Evolutionary conservation across 805 yeast genomes (phyloP).

Genomic region (Candida maris): DNA sequence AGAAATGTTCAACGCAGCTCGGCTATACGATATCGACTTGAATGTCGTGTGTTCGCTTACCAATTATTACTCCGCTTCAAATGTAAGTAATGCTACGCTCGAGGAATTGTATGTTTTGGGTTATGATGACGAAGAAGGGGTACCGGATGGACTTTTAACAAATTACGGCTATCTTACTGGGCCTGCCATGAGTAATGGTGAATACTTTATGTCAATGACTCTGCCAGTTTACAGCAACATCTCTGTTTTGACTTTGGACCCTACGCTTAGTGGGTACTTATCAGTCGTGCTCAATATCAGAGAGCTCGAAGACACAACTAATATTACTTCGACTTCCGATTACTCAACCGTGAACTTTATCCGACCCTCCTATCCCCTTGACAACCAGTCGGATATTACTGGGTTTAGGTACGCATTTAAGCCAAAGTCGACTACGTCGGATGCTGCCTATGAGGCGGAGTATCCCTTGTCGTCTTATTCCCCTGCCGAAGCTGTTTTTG

Average conservation of each 20-base stretch:
- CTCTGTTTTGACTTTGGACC: conserved; percentile 59
- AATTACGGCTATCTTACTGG: conserved; percentile 57
- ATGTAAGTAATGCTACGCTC: conserved; percentile 38
- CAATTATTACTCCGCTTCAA: conserved; percentile 28
- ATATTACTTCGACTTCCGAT: conserved; percentile 40
- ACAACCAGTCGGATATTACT: conserved; percentile 24
- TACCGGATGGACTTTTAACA: conserved; percentile 42
- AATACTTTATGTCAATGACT: conserved; percentile 69
- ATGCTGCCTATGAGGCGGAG: not conserved
- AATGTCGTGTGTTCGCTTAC: conserved; percentile 42
- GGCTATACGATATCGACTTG: conserved; percentile 61
- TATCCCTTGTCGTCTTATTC: conserved; percentile 13
- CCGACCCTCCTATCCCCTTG: conserved; percentile 19
- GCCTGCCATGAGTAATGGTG: conserved; percentile 49
- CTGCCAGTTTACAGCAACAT: conserved; percentile 70
- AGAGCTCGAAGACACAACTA: conserved; percentile 36
- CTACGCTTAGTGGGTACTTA: conserved; percentile 66
- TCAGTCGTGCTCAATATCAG: conserved; percentile 54
- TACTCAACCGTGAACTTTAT: conserved; percentile 27
- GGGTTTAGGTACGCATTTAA: conserved; percentile 43
- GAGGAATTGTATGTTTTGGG: conserved; percentile 35
- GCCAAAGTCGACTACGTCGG: conserved; percentile 22
- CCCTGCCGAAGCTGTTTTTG: conserved; percentile 25
- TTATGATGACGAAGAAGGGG: conserved; percentile 11
- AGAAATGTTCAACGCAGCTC: conserved; percentile 57